A percentile compares a stretch with the other conserved stretches of the same genome.
phyloP scores from a whole-genome alignment of 495 filamentous ascomycete species.

The Lentithecium fluviatile region DNA sequence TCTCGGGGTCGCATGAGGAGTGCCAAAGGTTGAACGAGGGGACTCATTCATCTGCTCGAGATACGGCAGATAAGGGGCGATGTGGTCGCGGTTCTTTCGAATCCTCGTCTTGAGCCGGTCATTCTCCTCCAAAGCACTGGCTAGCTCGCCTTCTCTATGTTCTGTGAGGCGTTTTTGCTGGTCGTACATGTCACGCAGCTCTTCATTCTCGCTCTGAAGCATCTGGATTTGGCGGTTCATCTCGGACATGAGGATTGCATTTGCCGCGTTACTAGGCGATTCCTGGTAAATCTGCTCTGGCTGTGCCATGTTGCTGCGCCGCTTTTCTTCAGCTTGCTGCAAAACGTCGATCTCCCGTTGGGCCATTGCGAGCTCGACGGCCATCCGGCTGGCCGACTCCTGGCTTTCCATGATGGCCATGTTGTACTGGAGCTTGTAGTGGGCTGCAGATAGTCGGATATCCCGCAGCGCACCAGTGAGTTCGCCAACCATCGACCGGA shows the following conservation, averaged over 20 bases:
- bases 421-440: constrained; percentile 89
- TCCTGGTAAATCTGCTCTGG: constrained; percentile 50
- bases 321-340: constrained; percentile 50
- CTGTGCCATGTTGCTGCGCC: constrained; percentile 27
- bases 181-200: constrained; percentile 62
- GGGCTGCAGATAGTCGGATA: constrained; percentile 77
- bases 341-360: constrained; percentile 86
- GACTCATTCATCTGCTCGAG: constrained; percentile 37
- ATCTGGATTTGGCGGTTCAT: constrained; percentile 54
- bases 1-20: constrained; percentile 35
- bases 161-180: constrained; percentile 72
- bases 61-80: constrained; percentile 57
- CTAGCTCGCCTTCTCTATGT: constrained; percentile 65
- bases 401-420: constrained; percentile 81
- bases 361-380: constrained; percentile 91
- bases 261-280: constrained; percentile 36
- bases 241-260: constrained; percentile 36
- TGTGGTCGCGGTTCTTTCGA: constrained; percentile 79
- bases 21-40: constrained; percentile 47
- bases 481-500: constrained; percentile 58
- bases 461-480: constrained; percentile 56
- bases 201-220: constrained; percentile 63
- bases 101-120: constrained; percentile 77
- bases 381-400: constrained; percentile 81
- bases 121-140: constrained; percentile 65